Conservation (phyloP, 1,284 basidiomycete genomes). For the Trametes pubescens region DNA sequence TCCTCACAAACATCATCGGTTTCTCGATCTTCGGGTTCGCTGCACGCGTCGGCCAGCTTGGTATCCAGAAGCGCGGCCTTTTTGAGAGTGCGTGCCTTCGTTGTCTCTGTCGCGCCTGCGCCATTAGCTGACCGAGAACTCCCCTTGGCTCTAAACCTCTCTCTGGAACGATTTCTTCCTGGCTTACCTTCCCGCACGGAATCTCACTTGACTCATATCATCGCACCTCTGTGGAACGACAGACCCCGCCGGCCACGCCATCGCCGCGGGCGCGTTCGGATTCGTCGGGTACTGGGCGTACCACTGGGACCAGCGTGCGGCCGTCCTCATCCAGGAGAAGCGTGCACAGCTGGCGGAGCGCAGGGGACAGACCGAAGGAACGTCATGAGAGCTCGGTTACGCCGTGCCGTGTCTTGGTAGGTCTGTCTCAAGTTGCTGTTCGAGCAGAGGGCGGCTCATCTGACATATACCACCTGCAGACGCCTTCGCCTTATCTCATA, state of each 20-base stretch:
- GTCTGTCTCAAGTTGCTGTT: neutral
- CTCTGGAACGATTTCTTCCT: neutral
- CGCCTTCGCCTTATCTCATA: neutral
- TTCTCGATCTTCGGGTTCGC: conserved; percentile 83
- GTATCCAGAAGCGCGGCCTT: conserved; percentile 75
- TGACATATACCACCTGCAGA: neutral
- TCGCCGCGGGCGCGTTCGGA: conserved; percentile 74
- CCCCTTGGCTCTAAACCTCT: neutral
- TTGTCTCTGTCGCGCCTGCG: neutral
- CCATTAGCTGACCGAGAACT: neutral
- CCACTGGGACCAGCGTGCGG: conserved; percentile 67
- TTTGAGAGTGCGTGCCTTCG: conserved; percentile 64
- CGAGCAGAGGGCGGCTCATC: neutral
- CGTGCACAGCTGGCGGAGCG: conserved; percentile 63
- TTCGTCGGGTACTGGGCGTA: conserved; percentile 74
- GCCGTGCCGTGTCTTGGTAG: neutral
- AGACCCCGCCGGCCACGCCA: conserved; percentile 72
- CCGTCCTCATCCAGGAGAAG: conserved; percentile 66
- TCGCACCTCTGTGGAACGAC: conserved; percentile 4
- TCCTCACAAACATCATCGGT: conserved; percentile 77
- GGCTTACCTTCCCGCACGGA: too few species aligned
- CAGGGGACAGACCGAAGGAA: conserved; percentile 48
- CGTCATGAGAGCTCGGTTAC: conserved; percentile 15
- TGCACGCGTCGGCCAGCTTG: conserved; percentile 82
- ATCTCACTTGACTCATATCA: too few species aligned